Evolutionary conservation across 441 rosid species (phyloP).

Genomic region (Theobroma grandiflorum): DNA sequence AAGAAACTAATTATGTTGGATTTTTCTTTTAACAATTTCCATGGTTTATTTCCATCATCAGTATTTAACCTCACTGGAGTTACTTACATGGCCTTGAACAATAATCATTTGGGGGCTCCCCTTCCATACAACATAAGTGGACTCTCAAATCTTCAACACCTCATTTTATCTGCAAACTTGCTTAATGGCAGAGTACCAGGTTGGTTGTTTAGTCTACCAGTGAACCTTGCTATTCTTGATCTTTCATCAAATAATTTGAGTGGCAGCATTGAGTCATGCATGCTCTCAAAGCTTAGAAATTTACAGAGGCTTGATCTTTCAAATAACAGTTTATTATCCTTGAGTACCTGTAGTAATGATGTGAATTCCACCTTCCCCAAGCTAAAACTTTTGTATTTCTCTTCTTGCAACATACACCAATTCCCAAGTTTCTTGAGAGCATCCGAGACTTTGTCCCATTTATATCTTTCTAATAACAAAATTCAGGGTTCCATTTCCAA

Average conservation of each 20-base stretch:
- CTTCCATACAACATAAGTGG: neutral
- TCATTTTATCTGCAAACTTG: neutral
- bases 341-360: neutral
- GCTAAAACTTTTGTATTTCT: neutral
- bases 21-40: neutral
- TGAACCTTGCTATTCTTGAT: neutral
- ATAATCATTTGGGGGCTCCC: constrained; percentile 20
- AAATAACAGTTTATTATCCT: neutral
- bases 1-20: neutral
- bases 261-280: neutral
- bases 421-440: constrained; percentile 29
- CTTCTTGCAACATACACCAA: constrained; percentile 29
- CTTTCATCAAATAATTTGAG: neutral
- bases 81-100: neutral
- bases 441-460: neutral
- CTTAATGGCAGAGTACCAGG: constrained; percentile 10
- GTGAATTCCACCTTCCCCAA: neutral
- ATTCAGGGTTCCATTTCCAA: too few relatives aligned
- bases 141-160: neutral
- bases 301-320: neutral
- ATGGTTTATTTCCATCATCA: neutral
- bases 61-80: neutral
- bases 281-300: neutral
- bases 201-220: constrained; percentile 18
- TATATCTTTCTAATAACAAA: constrained; percentile 15